Evolutionary conservation across 805 yeast species (phyloP), one percentile per base, ranked within the genome.

Genomic region (Kuraishia capsulata): DNA sequence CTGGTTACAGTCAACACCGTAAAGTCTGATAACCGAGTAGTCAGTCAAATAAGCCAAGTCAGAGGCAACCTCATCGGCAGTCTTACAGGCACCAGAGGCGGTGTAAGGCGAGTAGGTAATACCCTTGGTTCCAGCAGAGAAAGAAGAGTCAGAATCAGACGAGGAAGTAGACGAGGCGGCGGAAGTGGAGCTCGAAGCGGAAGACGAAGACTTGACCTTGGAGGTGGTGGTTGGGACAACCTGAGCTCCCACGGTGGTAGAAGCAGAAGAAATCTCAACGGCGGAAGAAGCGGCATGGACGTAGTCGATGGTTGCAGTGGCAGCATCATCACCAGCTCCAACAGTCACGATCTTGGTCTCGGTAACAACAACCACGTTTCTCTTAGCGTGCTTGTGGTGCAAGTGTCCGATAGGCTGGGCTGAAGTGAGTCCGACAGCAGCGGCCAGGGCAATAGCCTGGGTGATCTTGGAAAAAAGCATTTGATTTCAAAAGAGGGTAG

Each of bases 1-100:
- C 65, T 83, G 92, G 69, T 62, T 58, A 73, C 95, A 84, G 69
- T 84, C 95, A 49, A 79, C 86, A 71, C 90, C 92, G 69, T 84
- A 84, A 47, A 84, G 64, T 76, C 95, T 78, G 59, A 84, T 77
- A 44, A 78, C 50, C 39, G 62, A 67, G 63, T 59, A 84, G 42
- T 55, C 74, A 10, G 73, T 42, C 45, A 84, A 62, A 43, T 59
- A 42, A 16, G 71, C 67, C 40, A 84, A 53, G 49, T 84, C 95
- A 21, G 75, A 49, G 42, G 73, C 64, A 47, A 84, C 82, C 49
- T 72, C 68, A 20, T 63, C 46, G 29, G 74, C 61, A 29, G 81
- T 54, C 67, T 84, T 84, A 69, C 95, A 84, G 20, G 62, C 61
- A 59, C 89, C 90, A 43, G 69, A 58, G 41, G 70, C 56, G 42